phyloP scores from a whole-genome alignment of 2,329 filamentous ascomycete species.

The Stagonosporopsis chrysanthemi region DNA sequence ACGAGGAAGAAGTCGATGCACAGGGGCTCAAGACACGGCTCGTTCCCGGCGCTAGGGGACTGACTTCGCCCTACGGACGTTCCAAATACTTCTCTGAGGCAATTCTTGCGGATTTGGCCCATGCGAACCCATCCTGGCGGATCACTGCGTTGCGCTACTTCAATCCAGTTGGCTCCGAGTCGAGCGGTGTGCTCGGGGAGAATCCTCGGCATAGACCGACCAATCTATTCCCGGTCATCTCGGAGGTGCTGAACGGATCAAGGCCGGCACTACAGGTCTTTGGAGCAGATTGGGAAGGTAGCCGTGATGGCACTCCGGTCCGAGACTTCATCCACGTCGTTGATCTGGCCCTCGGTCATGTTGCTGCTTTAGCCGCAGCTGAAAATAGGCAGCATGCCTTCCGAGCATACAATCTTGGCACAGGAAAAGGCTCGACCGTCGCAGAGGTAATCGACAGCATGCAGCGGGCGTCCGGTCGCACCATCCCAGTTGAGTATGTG shows the following conservation, averaged over 20 bases:
- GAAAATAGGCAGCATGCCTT: constrained; percentile 28
- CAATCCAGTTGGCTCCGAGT: constrained; percentile 70
- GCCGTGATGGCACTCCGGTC: constrained; percentile 69
- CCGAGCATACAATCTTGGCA: constrained; percentile 40
- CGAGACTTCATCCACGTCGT: constrained; percentile 71
- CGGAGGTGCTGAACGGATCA: constrained; percentile 66
- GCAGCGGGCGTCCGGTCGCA: neutral
- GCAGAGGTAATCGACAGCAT: neutral
- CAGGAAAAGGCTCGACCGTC: constrained; percentile 24
- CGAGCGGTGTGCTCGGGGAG: constrained; percentile 69
- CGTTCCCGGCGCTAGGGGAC: neutral
- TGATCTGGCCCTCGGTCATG: constrained; percentile 67
- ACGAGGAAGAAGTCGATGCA: neutral
- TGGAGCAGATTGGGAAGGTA: constrained; percentile 68
- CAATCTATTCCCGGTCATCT: constrained; percentile 70
- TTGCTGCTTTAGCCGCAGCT: constrained; percentile 58
- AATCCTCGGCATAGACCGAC: constrained; percentile 68
- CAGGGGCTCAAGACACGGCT: neutral
- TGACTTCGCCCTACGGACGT: constrained; percentile 66
- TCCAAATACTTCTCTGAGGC: constrained; percentile 70
- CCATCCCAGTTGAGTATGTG: neutral
- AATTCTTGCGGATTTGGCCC: constrained; percentile 67
- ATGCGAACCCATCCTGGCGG: constrained; percentile 65
- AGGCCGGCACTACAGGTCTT: constrained; percentile 66
- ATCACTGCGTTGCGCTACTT: constrained; percentile 66